A percentile compares a stretch with the other conserved stretches of the same genome.
These are phyloP conservation scores for Datura wrightii DNA, from an alignment of 257 asterid genomes.

Conservation along the genomic window DNA sequence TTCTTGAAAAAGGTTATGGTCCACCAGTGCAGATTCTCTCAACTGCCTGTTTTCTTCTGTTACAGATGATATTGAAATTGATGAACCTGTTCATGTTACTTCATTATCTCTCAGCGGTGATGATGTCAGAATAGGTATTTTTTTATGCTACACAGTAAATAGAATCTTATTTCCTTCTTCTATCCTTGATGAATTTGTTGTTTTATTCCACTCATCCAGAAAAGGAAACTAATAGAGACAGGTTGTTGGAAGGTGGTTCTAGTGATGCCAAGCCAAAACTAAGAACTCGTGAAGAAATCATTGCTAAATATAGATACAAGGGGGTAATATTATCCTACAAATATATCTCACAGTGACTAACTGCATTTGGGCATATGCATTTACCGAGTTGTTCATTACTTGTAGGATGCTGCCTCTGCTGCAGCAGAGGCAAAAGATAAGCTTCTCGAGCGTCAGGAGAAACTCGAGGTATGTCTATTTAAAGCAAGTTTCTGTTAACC, in stretches of 20 bases:
- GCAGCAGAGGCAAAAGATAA: slow-evolving; percentile 86
- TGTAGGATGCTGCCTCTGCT: slow-evolving; percentile 78
- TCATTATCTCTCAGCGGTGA: slow-evolving; percentile 50
- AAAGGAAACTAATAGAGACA: slow-evolving; percentile 65
- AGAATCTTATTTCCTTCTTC: slow-evolving; percentile 1
- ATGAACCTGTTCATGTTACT: slow-evolving; percentile 59
- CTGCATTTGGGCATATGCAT: slow-evolving; percentile 34
- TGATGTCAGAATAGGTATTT: slow-evolving; percentile 54
- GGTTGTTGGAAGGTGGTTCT: slow-evolving; percentile 75
- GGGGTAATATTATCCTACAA: slow-evolving; percentile 58
- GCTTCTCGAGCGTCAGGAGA: slow-evolving; percentile 85
- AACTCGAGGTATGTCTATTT: slow-evolving; percentile 71
- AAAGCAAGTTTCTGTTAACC: background rate
- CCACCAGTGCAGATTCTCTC: background rate
- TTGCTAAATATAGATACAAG: slow-evolving; percentile 80
- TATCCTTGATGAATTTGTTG: slow-evolving; percentile 27
- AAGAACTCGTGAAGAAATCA: slow-evolving; percentile 89
- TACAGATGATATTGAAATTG: slow-evolving; percentile 78
- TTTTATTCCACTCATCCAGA: slow-evolving; percentile 44
- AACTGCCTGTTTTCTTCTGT: slow-evolving; percentile 30
- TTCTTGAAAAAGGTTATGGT: slow-evolving; percentile 25
- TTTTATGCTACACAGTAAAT: background rate
- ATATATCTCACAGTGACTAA: slow-evolving; percentile 31
- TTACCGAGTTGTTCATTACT: slow-evolving; percentile 35
- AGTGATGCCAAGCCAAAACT: slow-evolving; percentile 63